Evolutionary conservation across 306 rosid genomes (phyloP), one percentile per base, ranked within the genome.

Genomic region (Parietaria judaica): DNA sequence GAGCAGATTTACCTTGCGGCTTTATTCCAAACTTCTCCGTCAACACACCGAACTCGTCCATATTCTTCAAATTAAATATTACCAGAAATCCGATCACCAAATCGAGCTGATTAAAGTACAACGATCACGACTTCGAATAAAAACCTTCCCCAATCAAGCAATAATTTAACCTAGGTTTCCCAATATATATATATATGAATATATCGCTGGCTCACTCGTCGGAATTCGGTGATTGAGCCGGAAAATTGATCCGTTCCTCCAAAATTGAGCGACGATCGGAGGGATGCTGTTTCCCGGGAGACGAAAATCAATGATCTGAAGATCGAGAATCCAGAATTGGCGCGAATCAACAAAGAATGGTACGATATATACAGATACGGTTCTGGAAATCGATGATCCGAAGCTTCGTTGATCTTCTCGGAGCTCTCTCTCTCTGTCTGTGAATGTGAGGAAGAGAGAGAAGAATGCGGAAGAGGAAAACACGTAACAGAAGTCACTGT

Each of bases 1-100:
- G 97, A 61, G 94, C 95, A 55, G 85, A 60, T 76, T 84, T 87
- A 8, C 95, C 97, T 66, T 87, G 97, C 6, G 90, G 94, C 55
- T 84, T 90, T 82, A 90, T 74, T 13, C 97, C 99, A 55, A 44
- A 84, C 48, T 79, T 65, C 69, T 86, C 83, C 4, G 99, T 92
- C 14, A 92, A 74, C 36, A 92, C 95, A 7, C 94, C 96, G 38
- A 92, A 92, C 65, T 92, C 85, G 75, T 92, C 99, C 99, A 92
- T 92, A 34, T 60, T 66, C 16, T 4, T 8, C 16, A 3, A 8
- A 41, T 8, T 41, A 3, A 15, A 1, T 7, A 36, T 12, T 12
- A 11, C n/a, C 38, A 11, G 8, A 7, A 36, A 17, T 13, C 23
- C 56, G 11, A 17, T 3, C 16, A 68, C 6, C 55, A 12, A 58